phyloP scores from a whole-genome alignment of 352 stramenopile species.

The Phytophthora palmivora region DNA sequence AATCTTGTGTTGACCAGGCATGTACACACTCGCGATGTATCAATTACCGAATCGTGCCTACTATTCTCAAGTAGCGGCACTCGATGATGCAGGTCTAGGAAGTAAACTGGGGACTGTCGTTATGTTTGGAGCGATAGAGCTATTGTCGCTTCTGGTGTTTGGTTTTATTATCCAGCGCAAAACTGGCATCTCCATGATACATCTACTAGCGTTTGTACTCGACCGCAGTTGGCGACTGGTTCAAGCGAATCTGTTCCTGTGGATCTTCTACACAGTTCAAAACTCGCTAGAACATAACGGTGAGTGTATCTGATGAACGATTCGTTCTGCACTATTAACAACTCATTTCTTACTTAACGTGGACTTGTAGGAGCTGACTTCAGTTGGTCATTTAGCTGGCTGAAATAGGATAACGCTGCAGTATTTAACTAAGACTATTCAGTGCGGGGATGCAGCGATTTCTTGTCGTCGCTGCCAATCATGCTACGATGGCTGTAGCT shows the following conservation, averaged over 20 bases:
- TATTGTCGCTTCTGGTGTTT: conserved; percentile 4
- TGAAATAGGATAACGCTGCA: too few species aligned
- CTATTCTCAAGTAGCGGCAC: conserved; percentile 4
- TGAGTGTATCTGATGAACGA: not conserved
- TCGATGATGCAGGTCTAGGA: not conserved
- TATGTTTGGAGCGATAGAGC: not conserved
- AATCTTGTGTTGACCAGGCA: not conserved
- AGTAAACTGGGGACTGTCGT: not conserved
- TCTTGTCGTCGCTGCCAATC: too few species aligned
- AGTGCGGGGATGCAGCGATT: too few species aligned
- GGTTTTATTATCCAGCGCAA: conserved; percentile 6
- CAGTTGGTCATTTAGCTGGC: conserved; percentile 14
- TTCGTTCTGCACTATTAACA: not conserved
- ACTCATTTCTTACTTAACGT: not conserved
- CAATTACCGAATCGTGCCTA: conserved; percentile 6
- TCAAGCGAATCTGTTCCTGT: conserved; percentile 13
- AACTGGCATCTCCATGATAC: conserved; percentile 8
- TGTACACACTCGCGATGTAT: conserved; percentile 6
- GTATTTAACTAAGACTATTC: too few species aligned
- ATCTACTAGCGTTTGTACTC: conserved; percentile 5
- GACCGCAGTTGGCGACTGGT: conserved; percentile 13
- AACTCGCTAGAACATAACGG: conserved; percentile 15
- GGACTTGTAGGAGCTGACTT: conserved; percentile 7
- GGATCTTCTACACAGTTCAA: conserved; percentile 19
- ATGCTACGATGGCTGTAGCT: too few species aligned